These are phyloP conservation scores for Porphyrellus cyaneotinctus DNA, from an alignment of 768 basidiomycete genomes.

Conservation along the genomic window DNA sequence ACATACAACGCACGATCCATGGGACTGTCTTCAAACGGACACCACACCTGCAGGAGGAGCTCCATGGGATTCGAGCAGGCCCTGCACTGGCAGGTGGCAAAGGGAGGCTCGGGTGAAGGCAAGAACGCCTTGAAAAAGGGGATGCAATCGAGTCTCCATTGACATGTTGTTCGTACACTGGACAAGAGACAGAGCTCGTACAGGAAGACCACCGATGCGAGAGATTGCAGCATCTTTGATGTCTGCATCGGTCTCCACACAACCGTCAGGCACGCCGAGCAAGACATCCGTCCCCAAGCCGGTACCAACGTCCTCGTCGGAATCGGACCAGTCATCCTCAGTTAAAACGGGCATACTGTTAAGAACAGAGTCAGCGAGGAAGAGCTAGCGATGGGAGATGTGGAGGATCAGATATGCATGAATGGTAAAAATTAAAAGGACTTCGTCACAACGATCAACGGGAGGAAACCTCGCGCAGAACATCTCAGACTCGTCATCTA, in stretches of 20 bases:
- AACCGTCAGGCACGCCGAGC: constrained; percentile 78
- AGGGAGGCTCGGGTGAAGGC: constrained; percentile 54
- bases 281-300: constrained; percentile 70
- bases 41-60: constrained; percentile 84
- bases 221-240: constrained; percentile 77
- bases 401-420: constrained; percentile 79
- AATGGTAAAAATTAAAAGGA: constrained; percentile 69
- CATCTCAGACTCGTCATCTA: constrained; percentile 84
- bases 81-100: constrained; percentile 66
- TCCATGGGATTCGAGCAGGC: constrained; percentile 72
- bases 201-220: constrained; percentile 86
- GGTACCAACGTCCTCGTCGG: constrained; percentile 57
- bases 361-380: constrained; percentile 6
- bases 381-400: not conserved
- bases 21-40: constrained; percentile 80
- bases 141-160: constrained; percentile 44
- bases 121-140: constrained; percentile 65
- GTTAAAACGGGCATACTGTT: constrained; percentile 38
- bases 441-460: constrained; percentile 57
- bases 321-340: constrained; percentile 77
- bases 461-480: constrained; percentile 57
- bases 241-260: constrained; percentile 53
- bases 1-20: constrained; percentile 84
- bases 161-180: constrained; percentile 43
- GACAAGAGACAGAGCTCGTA: constrained; percentile 53